Evolutionary conservation across 2,329 filamentous ascomycete genomes (phyloP), one percentile per base, ranked within the genome.

Genomic region (Dactylellina parvicollis): DNA sequence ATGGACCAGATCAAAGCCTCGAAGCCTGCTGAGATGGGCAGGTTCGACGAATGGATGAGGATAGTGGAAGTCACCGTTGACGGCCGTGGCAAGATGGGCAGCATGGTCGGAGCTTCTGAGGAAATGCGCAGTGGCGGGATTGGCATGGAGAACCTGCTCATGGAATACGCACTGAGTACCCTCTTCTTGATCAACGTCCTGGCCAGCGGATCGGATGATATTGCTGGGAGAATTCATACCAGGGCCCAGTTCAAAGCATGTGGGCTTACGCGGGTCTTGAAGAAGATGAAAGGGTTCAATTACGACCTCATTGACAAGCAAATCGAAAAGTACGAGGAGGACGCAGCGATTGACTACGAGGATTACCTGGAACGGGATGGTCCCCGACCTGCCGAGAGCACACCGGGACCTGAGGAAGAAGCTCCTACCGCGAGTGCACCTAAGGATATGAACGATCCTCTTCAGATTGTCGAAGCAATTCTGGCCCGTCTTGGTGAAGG

Each of bases 291-390:
- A 81, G 91, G 88, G 44, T 98, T 99, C 83, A 93, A 98, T 81
- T 99, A 98, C 83, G 95, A 99, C 78, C 87, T 96, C 78, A 95
- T 99, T 77, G 94, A 98, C 85, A 98, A 97, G 85, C 95, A 99
- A 83, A 90, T 98, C 78, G 94, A 97, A 80, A 89, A 89, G 60
- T 99, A 95, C 84, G 88, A 92, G 69, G 89, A 90, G 75, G 97
- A 98, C 80, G 94, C 98, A 82, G 92, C 92, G 61, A 96, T 98
- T 80, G 95, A 99, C 83, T 98, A 98, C 80, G 95, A 99, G 83
- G 95, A 98, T 80, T 90, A 97, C 81, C 87, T 98, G 49, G 94
- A 98, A 81, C 87, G 89, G 75, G 95, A 98, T 82, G 91, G 36
- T 16, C 40, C 14, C 18, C 38, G 70, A 49, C 32, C 36, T 18